These are phyloP conservation scores for Emergomyces orientalis DNA, from an alignment of 2,329 filamentous ascomycete species.

Conservation along the genomic window DNA sequence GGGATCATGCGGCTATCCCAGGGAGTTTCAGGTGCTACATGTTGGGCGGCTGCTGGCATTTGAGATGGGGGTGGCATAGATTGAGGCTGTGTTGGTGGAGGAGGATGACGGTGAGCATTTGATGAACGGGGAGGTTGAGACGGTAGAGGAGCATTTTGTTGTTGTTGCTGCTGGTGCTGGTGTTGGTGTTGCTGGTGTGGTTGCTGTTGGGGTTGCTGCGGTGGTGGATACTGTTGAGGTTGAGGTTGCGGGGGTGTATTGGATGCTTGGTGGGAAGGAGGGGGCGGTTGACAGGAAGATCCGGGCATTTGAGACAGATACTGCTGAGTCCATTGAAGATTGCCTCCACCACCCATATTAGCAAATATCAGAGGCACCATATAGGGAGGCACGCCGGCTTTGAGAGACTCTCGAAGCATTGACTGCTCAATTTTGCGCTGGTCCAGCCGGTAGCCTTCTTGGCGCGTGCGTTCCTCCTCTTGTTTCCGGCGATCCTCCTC, in stretches of 20 bases:
- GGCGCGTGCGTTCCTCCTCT: constrained; percentile 59
- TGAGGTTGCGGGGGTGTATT: neutral
- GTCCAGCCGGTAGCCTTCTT: constrained; percentile 59
- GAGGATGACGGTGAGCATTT: constrained; percentile 10
- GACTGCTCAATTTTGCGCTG: constrained; percentile 64
- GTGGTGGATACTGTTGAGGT: neutral
- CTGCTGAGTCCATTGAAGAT: constrained; percentile 60
- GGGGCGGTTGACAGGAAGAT: constrained; percentile 12
- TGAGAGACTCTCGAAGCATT: constrained; percentile 60
- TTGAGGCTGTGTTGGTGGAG: constrained; percentile 11
- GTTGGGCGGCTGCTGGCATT: constrained; percentile 18
- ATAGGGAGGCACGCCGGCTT: constrained; percentile 61
- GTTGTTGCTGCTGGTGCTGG: constrained; percentile 26
- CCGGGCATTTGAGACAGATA: constrained; percentile 42
- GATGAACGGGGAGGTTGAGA: constrained; percentile 12
- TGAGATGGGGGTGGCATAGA: constrained; percentile 16
- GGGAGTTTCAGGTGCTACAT: constrained; percentile 20
- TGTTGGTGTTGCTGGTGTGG: constrained; percentile 31
- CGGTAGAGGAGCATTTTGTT: constrained; percentile 15
- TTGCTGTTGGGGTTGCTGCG: constrained; percentile 32
- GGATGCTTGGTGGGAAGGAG: neutral
- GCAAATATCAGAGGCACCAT: constrained; percentile 69
- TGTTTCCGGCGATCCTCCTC: constrained; percentile 64
- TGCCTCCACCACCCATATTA: constrained; percentile 54
- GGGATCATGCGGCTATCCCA: constrained; percentile 29